Conservation (phyloP, 2,329 filamentous ascomycete genomes). For the Immersiporthe knoxdaviesiana region DNA sequence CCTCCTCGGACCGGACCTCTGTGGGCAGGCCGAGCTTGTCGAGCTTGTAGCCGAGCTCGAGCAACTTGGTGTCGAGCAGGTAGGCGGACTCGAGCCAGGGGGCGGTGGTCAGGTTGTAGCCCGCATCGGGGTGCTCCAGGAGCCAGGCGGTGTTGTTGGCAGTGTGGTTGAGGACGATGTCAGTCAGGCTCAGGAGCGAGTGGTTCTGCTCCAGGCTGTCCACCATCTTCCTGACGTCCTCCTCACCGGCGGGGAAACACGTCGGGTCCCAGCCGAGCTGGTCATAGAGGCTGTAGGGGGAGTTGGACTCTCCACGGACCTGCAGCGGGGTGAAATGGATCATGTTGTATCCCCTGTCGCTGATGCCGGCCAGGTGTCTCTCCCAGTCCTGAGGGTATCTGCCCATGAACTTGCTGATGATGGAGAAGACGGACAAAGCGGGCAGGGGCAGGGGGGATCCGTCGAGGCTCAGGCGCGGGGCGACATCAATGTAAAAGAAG, state of each 20-base stretch:
- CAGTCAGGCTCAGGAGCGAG: conserved; percentile 84
- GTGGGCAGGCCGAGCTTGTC: conserved; percentile 73
- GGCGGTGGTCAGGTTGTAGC: conserved; percentile 91
- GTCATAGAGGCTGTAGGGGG: conserved; percentile 94
- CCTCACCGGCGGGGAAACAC: conserved; percentile 83
- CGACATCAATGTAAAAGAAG: conserved; percentile 91
- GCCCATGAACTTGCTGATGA: conserved; percentile 98
- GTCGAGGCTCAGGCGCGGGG: conserved; percentile 76
- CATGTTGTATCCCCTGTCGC: conserved; percentile 95
- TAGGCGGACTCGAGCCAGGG: conserved; percentile 73
- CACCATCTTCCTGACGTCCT: conserved; percentile 77
- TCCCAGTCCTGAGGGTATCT: conserved; percentile 90
- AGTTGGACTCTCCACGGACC: conserved; percentile 86
- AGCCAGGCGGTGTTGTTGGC: conserved; percentile 96
- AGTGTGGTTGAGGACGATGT: conserved; percentile 98
- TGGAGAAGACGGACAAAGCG: conserved; percentile 87
- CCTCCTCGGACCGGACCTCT: conserved; percentile 69
- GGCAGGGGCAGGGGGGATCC: conserved; percentile 77
- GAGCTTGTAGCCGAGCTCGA: conserved; percentile 80
- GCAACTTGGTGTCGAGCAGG: conserved; percentile 61
- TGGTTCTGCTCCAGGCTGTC: conserved; percentile 82
- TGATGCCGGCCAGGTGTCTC: conserved; percentile 84
- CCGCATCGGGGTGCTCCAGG: conserved; percentile 89
- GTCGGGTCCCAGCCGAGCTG: conserved; percentile 83
- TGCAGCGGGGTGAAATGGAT: conserved; percentile 96